These are phyloP conservation scores for Adansonia rubrostipa DNA, from an alignment of 441 rosid genomes.

Conservation along the genomic window DNA sequence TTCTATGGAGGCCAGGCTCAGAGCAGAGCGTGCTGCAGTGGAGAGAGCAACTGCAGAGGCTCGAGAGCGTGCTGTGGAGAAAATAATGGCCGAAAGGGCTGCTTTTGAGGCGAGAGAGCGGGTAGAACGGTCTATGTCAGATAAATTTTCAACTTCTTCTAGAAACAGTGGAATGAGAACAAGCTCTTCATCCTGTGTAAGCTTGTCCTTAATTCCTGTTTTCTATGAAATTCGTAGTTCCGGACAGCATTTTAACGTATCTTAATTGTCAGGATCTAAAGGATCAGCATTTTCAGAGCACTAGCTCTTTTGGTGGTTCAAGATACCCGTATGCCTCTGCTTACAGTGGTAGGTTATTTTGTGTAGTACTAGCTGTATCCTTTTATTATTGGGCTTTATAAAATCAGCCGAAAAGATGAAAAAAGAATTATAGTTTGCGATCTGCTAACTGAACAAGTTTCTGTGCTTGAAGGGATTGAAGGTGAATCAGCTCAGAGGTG, in stretches of 20 bases:
- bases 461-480: slow-evolving; percentile 54
- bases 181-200: slow-evolving; percentile 52
- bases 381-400: neutral
- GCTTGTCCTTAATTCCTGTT: slow-evolving; percentile 28
- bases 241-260: slow-evolving; percentile 24
- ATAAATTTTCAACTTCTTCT: slow-evolving; percentile 59
- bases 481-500: slow-evolving; percentile 93
- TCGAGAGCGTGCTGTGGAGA: slow-evolving; percentile 79
- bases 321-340: slow-evolving; percentile 56
- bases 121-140: slow-evolving; percentile 64
- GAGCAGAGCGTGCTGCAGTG: slow-evolving; percentile 88
- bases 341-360: slow-evolving; percentile 44
- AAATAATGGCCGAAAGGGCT: slow-evolving; percentile 71
- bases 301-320: slow-evolving; percentile 50
- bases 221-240: slow-evolving; percentile 12
- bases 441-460: slow-evolving; percentile 24
- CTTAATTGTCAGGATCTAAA: slow-evolving; percentile 50
- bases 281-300: slow-evolving; percentile 54
- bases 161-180: slow-evolving; percentile 52
- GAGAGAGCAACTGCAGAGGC: slow-evolving; percentile 93
- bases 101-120: slow-evolving; percentile 71
- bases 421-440: neutral
- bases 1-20: slow-evolving; percentile 61
- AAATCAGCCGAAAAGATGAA: neutral
- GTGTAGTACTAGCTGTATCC: slow-evolving; percentile 13